Evolutionary conservation across 192 early-diverging fungal species (phyloP).

Genomic region (Hyaloraphidium curvatum): DNA sequence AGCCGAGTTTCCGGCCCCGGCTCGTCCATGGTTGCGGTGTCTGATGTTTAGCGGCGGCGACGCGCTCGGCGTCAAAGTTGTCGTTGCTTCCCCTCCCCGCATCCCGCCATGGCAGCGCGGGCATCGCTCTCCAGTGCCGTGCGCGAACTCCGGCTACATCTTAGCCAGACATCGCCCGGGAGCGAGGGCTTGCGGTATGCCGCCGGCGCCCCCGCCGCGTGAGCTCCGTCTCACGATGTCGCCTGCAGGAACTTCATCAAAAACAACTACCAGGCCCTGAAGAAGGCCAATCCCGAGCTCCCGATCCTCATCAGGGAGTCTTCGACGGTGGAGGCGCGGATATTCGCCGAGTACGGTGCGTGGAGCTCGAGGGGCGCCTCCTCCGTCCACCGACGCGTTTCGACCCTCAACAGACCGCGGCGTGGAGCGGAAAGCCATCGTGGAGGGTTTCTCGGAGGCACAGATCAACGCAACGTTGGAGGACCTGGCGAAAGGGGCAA

Average conservation of each 20-base stretch:
- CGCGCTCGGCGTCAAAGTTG: neutral
- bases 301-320: conserved; percentile 86
- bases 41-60: neutral
- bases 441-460: conserved; percentile 49
- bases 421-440: conserved; percentile 50
- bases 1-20: neutral
- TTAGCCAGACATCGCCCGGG: too few relatives aligned
- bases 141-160: too few relatives aligned
- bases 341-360: conserved; percentile 81
- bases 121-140: neutral
- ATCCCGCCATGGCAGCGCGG: neutral
- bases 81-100: neutral
- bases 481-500: conserved; percentile 19
- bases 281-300: conserved; percentile 66
- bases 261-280: conserved; percentile 60
- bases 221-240: neutral
- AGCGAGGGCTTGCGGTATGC: conserved; percentile 61
- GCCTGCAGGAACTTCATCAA: conserved; percentile 61
- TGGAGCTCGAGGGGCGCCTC: neutral
- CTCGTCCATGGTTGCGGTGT: neutral
- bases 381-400: neutral
- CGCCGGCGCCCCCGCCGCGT: neutral
- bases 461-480: conserved; percentile 55
- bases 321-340: conserved; percentile 55
- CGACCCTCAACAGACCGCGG: conserved; percentile 40